These are phyloP conservation scores for Auriscalpium orientale DNA, from an alignment of 768 basidiomycete species.

Conservation along the genomic window DNA sequence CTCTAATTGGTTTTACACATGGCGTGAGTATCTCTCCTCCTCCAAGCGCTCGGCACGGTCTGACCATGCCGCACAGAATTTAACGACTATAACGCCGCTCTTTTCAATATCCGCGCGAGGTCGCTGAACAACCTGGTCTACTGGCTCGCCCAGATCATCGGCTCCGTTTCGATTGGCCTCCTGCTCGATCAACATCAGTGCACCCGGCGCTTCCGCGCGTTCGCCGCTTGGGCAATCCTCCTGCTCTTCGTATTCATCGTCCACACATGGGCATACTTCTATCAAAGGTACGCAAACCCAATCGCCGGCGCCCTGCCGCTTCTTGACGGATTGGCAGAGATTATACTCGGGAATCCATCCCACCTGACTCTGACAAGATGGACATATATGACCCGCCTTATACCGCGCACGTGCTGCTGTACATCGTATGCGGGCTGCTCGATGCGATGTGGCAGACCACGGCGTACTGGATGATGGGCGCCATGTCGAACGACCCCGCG, in stretches of 20 bases:
- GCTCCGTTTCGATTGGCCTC: slow-evolving; percentile 62
- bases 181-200: slow-evolving; percentile 53
- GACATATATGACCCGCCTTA: slow-evolving; percentile 55
- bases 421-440: slow-evolving; percentile 65
- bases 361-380: slow-evolving; percentile 36
- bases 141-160: slow-evolving; percentile 73
- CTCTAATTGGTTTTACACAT: slow-evolving; percentile 82
- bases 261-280: slow-evolving; percentile 71
- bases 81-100: slow-evolving; percentile 70
- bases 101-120: slow-evolving; percentile 76
- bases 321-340: slow-evolving; percentile 26
- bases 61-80: slow-evolving; percentile 41
- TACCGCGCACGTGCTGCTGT: slow-evolving; percentile 49
- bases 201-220: slow-evolving; percentile 63
- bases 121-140: slow-evolving; percentile 73
- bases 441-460: slow-evolving; percentile 85
- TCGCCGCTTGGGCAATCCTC: slow-evolving; percentile 57
- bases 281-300: slow-evolving; percentile 48
- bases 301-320: background rate
- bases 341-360: slow-evolving; percentile 51
- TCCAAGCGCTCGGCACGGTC: background rate
- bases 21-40: slow-evolving; percentile 45
- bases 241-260: slow-evolving; percentile 58
- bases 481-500: slow-evolving; percentile 76
- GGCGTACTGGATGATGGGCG: slow-evolving; percentile 78